phyloP scores from a whole-genome alignment of 148 eudicot genomes.

The Polygonum aviculare region DNA sequence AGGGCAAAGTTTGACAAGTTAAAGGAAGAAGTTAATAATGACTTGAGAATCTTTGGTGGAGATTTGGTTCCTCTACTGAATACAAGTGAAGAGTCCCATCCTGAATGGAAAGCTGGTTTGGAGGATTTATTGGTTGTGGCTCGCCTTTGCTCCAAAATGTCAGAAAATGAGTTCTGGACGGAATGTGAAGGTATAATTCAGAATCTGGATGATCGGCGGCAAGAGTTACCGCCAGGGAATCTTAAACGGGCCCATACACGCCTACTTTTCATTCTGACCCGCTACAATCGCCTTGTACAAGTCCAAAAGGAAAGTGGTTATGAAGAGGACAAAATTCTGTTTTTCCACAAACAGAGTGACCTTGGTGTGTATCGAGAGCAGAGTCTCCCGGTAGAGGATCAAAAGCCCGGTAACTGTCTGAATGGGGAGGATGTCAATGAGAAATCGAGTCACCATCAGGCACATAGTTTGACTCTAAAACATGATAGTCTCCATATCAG shows the following conservation, averaged over 20 bases:
- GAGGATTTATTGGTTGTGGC: conserved; percentile 81
- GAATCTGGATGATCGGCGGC: conserved; percentile 86
- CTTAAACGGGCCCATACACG: conserved; percentile 83
- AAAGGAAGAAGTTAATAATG: conserved; percentile 88
- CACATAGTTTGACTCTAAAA: conserved; percentile 30
- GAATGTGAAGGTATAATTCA: conserved; percentile 90
- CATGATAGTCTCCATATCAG: conserved; percentile 26
- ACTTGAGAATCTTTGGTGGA: conserved; percentile 87
- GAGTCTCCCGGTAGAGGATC: conserved; percentile 19
- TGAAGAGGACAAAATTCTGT: conserved; percentile 61
- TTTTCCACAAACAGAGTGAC: conserved; percentile 81
- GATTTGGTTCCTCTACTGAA: conserved; percentile 77
- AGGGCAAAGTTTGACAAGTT: conserved; percentile 78
- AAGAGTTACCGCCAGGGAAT: conserved; percentile 76
- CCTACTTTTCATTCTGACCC: conserved; percentile 83
- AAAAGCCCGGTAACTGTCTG: conserved; percentile 15
- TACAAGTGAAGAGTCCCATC: conserved; percentile 38
- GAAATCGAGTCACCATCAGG: conserved; percentile 28
- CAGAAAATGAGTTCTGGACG: conserved; percentile 74
- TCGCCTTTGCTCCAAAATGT: conserved; percentile 81
- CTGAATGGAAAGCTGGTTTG: conserved; percentile 63
- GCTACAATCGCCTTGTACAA: conserved; percentile 91
- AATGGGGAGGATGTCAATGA: conserved; percentile 30
- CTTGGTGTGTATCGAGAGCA: conserved; percentile 81
- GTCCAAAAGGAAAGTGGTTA: conserved; percentile 86